Evolutionary conservation across 1,139 yeast species (phyloP).

Genomic region (Hyphopichia fennica): DNA sequence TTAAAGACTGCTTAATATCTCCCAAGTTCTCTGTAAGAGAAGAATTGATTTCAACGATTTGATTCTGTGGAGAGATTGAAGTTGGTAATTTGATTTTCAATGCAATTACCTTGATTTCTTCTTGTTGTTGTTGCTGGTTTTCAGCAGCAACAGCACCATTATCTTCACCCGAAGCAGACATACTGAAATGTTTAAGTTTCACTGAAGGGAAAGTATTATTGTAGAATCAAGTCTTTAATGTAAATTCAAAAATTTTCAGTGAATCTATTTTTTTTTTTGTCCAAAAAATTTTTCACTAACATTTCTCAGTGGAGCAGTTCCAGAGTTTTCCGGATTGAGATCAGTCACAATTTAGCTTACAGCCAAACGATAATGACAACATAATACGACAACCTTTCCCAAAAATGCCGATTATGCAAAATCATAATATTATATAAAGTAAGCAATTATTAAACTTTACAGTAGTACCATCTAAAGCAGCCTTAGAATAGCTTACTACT

Average conservation of each 20-base stretch:
- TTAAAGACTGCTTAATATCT: slow-evolving; percentile 60
- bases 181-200: neutral
- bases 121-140: neutral
- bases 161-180: slow-evolving; percentile 1
- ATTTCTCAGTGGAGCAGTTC: no score
- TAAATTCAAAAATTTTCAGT: no score
- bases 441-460: no score
- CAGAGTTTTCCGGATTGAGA: neutral
- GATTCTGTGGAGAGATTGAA: slow-evolving; percentile 20
- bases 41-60: slow-evolving; percentile 33
- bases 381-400: no score
- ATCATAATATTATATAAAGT: no score
- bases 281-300: neutral
- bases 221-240: no score
- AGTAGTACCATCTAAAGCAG: no score
- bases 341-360: neutral
- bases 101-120: slow-evolving; percentile 20
- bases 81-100: slow-evolving; percentile 35
- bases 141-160: slow-evolving; percentile 8
- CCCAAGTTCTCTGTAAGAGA: slow-evolving; percentile 48
- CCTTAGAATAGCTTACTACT: no score
- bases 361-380: no score
- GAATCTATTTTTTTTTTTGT: neutral
- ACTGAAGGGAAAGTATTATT: neutral
- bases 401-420: no score